Base-by-base conservation (phyloP, 805 yeast species). In the Nakazawaea pomicola region DNA sequence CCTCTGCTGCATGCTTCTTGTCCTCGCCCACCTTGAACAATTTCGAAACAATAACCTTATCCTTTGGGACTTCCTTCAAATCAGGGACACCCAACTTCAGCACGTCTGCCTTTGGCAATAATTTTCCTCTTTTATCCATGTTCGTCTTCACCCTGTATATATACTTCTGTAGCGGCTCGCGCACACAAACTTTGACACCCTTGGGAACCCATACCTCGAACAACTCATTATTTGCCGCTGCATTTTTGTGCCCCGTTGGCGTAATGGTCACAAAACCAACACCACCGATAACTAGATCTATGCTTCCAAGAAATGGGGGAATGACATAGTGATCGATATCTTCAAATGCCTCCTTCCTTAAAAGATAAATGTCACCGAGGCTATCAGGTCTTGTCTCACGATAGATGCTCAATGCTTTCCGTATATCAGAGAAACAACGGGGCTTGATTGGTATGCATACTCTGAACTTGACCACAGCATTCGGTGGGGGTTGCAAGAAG, bases 241-340 rank as follows among this genome's bases (percentile, higher is more conserved):
- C 34, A 11, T 30, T 20, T 3, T 47, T 46, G 8, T 38, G 36
- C 29, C 87, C 83, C 0, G 85, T 79, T 2, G 89, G 81, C 5
- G 67, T 69, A 12, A 84, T 55, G 28, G 76, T 72, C 2, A 83
- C 46, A 49, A 70, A 79, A 0, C 93, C 93, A n/a, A 79, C 54
- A 45, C 78, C 78, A 39, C 74, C 76, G 8, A 84, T 49, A 2
- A 84, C 82, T 20, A 84, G 51, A 50, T 84, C 95, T 8, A 84
- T 61, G 4, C 73, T 55, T 0, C 91, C 91, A 44, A 60, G 64
- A 49, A 83, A 83, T n/a, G 87, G 85, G 0, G 93, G 91, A 3
- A 84, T 65, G 2, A 74, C 64, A 46, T 70, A 80, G 43, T 76
- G 60, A 1, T 54, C 59, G 47, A 68, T 52, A 2, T 62, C 53